Conservation (phyloP, 768 basidiomycete genomes). For the Chlorophyllum brunneum region DNA sequence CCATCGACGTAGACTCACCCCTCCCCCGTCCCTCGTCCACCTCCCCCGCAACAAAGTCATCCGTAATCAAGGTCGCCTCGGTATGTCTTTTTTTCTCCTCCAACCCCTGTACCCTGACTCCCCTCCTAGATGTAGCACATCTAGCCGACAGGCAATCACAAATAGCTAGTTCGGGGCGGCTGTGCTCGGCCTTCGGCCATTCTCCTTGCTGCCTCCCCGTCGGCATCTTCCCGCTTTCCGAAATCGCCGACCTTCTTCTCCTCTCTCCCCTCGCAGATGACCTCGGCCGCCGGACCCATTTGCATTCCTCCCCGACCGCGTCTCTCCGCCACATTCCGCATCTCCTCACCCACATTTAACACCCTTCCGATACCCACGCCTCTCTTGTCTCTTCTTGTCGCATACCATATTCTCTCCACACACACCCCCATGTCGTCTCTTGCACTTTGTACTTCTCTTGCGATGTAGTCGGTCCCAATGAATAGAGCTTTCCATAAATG, state of each 20-base stretch:
- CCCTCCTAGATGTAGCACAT: neutral
- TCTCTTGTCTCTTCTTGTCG: neutral
- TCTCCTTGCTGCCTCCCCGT: neutral
- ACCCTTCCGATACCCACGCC: neutral
- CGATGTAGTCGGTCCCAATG: neutral
- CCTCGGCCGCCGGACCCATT: conserved; percentile 4
- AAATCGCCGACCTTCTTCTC: neutral
- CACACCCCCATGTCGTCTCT: neutral
- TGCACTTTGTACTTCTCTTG: neutral
- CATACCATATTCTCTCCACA: neutral
- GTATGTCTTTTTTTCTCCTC: neutral
- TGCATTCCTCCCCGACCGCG: neutral
- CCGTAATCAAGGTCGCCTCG: neutral
- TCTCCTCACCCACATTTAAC: too few species aligned
- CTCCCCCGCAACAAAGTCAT: neutral
- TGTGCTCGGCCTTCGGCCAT: conserved; percentile 15
- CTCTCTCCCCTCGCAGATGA: neutral
- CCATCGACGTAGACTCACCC: conserved; percentile 27
- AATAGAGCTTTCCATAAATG: conserved; percentile 9
- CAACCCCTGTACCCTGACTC: neutral
- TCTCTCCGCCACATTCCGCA: neutral
- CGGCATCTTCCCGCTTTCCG: neutral
- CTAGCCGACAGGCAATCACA: neutral
- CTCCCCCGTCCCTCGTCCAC: neutral
- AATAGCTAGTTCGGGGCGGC: conserved; percentile 3